Base-by-base conservation (phyloP, 139 green algal species). In the Microglena sp. region DNA sequence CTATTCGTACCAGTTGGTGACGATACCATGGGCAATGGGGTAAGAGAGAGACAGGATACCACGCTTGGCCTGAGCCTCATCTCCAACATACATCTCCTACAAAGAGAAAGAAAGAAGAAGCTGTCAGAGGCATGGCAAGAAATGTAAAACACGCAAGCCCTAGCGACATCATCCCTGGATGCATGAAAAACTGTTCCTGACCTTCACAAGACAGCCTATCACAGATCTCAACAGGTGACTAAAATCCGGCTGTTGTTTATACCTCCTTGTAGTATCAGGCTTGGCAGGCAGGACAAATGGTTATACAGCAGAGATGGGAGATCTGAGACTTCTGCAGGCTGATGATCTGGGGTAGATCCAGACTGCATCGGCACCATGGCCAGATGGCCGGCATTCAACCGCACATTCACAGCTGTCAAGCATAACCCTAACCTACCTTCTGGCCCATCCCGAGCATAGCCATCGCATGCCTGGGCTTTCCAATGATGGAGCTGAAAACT, bases 1-100 rank as follows among this genome's bases (percentile, higher is more conserved):
- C n/a, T n/a, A n/a, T n/a, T 96, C 91, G 60, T 96, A 88, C 92
- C 92, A 97, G 82, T 97, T 91, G 33, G 84, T 96, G 35, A 97
- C 91, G 36, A 97, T 91, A 50, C 89, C 88, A 64, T 95, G 87
- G 60, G 87, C 83, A 54, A 97, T 96, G 45, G 92, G 92, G 69
- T 97, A 95, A 65, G 92, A 92, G 28, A 97, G 76, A 7, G 83
- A 78, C 21, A 97, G 81, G 54, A 97, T 95, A 60, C 92, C 92
- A 33, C 92, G 77, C 84, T 96, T 97, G 63, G 82, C 85, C 75
- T 97, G 88, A 3, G 92, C 92, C 76, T 97, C 92, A 66, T 97
- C 91, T 40, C 91, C 92, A 29, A 96, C 86, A 67, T 95, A 96
- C 3, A 79, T 77, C 63, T 96, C 90, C 83, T 81, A 26, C n/a